Evolutionary conservation across 352 stramenopile species (phyloP).

Genomic region (Globisporangium alternatum): DNA sequence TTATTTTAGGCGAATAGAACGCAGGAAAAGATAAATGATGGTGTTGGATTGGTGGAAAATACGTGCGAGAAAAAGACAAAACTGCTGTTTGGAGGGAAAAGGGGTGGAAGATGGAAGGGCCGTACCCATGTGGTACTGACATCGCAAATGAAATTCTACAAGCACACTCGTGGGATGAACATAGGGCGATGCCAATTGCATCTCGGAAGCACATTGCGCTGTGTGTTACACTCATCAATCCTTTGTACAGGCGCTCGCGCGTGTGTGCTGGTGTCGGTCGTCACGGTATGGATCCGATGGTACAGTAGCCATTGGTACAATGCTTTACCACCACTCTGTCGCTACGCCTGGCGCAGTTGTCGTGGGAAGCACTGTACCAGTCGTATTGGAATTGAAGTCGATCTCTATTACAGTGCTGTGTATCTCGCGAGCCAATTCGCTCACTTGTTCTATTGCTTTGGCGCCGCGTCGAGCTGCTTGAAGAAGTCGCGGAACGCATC

Average conservation of each 20-base stretch:
- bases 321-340: no score
- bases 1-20: no score
- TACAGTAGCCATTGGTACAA: background rate
- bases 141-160: background rate
- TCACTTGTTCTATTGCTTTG: constrained; percentile 1
- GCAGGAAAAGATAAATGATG: no score
- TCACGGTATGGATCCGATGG: background rate
- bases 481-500: constrained; percentile 70
- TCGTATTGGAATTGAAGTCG: background rate
- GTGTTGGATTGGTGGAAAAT: no score
- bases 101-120: background rate
- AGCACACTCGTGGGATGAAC: background rate
- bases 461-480: constrained; percentile 31
- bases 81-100: background rate
- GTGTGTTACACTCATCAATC: no score
- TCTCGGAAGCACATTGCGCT: no score
- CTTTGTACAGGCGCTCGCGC: no score
- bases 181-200: no score
- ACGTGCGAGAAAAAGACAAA: no score
- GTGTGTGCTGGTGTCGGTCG: background rate
- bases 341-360: no score
- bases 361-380: no score
- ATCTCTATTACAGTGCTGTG: background rate
- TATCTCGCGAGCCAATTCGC: background rate
- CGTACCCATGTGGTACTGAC: background rate